These are phyloP conservation scores for Ampelocalamus luodianensis DNA, from an alignment of 176 grass and related monocot species.

Conservation along the genomic window DNA sequence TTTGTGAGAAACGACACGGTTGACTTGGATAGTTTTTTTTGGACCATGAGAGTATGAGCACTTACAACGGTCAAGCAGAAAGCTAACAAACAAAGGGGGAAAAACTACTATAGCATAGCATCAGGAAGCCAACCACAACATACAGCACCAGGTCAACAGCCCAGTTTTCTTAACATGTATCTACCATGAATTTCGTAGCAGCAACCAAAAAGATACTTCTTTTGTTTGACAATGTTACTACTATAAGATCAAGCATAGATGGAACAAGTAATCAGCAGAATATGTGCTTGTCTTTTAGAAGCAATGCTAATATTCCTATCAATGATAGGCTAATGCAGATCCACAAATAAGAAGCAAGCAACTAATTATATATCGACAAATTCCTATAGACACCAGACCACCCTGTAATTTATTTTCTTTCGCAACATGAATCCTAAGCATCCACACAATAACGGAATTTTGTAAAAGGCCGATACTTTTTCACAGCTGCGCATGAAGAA, in stretches of 20 bases:
- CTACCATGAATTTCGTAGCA: slow-evolving; percentile 6
- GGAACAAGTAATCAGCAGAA: slow-evolving; percentile 3
- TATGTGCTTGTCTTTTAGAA: slow-evolving; percentile 28
- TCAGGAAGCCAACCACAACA: slow-evolving; percentile 3
- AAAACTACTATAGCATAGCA: neutral
- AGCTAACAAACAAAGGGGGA: neutral
- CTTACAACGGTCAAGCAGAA: neutral
- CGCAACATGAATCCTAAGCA: slow-evolving; percentile 33
- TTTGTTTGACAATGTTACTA: neutral
- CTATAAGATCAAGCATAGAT: neutral
- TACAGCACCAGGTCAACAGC: neutral
- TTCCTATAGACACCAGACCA: neutral
- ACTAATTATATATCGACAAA: neutral
- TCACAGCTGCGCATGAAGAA: neutral
- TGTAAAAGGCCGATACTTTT: slow-evolving; percentile 33
- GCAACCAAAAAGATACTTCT: neutral
- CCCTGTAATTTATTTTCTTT: slow-evolving; percentile 5
- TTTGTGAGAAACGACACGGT: too few species aligned
- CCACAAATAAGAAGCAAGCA: slow-evolving; percentile 22
- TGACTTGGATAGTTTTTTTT: too few species aligned
- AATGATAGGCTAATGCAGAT: slow-evolving; percentile 38
- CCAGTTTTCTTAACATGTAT: neutral
- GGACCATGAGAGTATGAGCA: neutral
- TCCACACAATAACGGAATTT: slow-evolving; percentile 27
- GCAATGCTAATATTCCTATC: neutral